phyloP scores from a whole-genome alignment of 2,329 filamentous ascomycete genomes.

The Zymoseptoria passerinii region DNA sequence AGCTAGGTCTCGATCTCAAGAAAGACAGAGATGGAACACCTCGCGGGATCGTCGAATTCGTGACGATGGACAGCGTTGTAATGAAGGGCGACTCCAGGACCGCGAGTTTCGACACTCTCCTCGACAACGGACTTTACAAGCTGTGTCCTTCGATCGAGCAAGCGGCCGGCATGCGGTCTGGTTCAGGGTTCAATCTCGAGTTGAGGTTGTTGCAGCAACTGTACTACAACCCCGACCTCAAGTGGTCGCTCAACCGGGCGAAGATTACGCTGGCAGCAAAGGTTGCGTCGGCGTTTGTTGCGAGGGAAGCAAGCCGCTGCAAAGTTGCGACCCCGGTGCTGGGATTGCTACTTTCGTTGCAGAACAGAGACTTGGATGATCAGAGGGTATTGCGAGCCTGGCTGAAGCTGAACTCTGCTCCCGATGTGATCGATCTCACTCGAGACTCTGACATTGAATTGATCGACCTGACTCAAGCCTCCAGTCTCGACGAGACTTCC shows the following conservation, averaged over 20 bases:
- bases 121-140: conserved; percentile 3
- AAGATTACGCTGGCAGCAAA: conserved; percentile 6
- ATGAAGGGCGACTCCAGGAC: conserved; percentile 1
- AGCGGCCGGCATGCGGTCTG: not conserved
- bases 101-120: conserved; percentile 1
- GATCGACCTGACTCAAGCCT: not conserved
- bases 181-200: not conserved
- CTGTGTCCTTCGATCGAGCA: conserved; percentile 7
- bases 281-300: conserved; percentile 2
- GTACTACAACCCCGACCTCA: not conserved
- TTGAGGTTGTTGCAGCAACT: conserved; percentile 2
- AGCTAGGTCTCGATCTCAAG: not conserved
- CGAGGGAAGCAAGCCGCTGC: not conserved
- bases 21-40: not conserved
- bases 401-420: not conserved
- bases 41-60: conserved; percentile 4
- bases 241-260: not conserved
- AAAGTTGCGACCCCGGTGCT: conserved; percentile 1
- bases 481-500: not conserved
- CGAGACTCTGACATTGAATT: not conserved
- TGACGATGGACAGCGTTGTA: conserved; percentile 3
- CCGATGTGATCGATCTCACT: not conserved
- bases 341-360: conserved; percentile 4
- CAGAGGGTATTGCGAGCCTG: not conserved
- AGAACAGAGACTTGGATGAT: conserved; percentile 1